Evolutionary conservation across 2,329 filamentous ascomycete genomes (phyloP).

Genomic region (Penicillium fuscoglaucum): DNA sequence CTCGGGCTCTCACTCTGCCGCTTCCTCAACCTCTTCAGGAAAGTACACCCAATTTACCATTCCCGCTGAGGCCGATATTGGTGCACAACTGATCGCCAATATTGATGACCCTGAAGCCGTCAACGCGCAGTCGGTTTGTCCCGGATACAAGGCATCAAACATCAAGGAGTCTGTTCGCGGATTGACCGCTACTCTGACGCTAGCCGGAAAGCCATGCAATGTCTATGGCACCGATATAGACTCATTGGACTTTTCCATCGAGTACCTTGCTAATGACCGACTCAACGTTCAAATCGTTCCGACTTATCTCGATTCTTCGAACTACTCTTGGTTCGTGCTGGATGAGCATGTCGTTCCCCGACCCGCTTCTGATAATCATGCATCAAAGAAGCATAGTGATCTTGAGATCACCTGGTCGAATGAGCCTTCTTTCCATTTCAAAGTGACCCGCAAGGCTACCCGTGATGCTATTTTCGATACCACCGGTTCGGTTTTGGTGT

Average conservation of each 20-base stretch:
- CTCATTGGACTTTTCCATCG: conserved; percentile 64
- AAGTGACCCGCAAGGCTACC: conserved; percentile 57
- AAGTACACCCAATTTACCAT: conserved; percentile 47
- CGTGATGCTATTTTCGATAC: conserved; percentile 71
- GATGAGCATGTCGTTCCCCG: conserved; percentile 63
- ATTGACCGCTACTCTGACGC: conserved; percentile 52
- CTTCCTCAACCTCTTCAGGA: conserved; percentile 18
- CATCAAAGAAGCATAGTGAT: conserved; percentile 39
- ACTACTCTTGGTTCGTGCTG: conserved; percentile 67
- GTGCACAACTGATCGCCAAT: conserved; percentile 59
- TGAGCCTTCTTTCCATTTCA: conserved; percentile 58
- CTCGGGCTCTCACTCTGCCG: background rate
- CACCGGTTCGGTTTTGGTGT: conserved; percentile 63
- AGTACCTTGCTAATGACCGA: conserved; percentile 65
- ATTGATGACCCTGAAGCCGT: conserved; percentile 64
- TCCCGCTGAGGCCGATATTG: conserved; percentile 48
- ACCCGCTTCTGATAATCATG: conserved; percentile 50
- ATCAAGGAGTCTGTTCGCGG: conserved; percentile 50
- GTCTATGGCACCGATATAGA: conserved; percentile 75
- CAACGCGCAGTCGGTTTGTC: conserved; percentile 63
- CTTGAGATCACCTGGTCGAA: conserved; percentile 58
- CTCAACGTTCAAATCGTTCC: conserved; percentile 71
- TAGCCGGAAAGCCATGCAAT: conserved; percentile 63
- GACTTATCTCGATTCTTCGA: conserved; percentile 60
- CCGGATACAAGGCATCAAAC: conserved; percentile 58